These are phyloP conservation scores for Cruciata laevipes DNA, from an alignment of 257 asterid genomes.

Conservation along the genomic window DNA sequence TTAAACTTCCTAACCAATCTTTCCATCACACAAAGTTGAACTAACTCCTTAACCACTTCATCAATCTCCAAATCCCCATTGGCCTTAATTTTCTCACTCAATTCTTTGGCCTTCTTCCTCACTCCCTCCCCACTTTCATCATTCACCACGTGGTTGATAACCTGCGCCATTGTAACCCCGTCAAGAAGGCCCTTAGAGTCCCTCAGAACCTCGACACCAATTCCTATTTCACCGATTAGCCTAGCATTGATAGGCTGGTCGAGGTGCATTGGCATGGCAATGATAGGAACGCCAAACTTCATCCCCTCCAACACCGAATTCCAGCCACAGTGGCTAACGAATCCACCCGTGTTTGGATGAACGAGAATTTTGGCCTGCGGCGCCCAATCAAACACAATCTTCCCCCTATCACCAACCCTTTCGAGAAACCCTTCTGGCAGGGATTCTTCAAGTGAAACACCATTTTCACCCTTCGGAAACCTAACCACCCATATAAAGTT, in stretches of 20 bases:
- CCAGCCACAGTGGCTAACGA: constrained; percentile 24
- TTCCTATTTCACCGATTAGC: constrained; percentile 6
- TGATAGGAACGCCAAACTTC: constrained; percentile 17
- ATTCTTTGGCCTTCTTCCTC: constrained; percentile 11
- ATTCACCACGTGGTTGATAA: constrained; percentile 3
- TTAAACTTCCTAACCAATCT: background rate
- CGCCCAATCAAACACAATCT: constrained; percentile 16
- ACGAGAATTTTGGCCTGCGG: constrained; percentile 15
- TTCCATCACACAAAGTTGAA: constrained; percentile 4
- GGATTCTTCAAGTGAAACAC: background rate
- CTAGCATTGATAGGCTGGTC: constrained; percentile 23
- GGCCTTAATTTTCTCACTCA: constrained; percentile 1
- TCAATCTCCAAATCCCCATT: constrained; percentile 19
- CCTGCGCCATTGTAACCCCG: background rate
- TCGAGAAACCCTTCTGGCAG: constrained; percentile 8
- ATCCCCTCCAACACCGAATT: constrained; percentile 15
- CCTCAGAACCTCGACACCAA: constrained; percentile 15
- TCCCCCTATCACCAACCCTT: constrained; percentile 13
- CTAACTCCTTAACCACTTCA: constrained; percentile 6
- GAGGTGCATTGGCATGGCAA: constrained; percentile 18
- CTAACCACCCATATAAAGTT: constrained; percentile 22
- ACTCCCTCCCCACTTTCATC: constrained; percentile 4
- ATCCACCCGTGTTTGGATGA: constrained; percentile 16
- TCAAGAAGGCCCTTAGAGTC: constrained; percentile 1
- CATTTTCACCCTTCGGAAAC: constrained; percentile 12